A percentile compares a stretch with the other conserved stretches of the same genome.
Evolutionary conservation across 208 protist genomes (phyloP).

Genomic region (Naegleria lovaniensis): DNA sequence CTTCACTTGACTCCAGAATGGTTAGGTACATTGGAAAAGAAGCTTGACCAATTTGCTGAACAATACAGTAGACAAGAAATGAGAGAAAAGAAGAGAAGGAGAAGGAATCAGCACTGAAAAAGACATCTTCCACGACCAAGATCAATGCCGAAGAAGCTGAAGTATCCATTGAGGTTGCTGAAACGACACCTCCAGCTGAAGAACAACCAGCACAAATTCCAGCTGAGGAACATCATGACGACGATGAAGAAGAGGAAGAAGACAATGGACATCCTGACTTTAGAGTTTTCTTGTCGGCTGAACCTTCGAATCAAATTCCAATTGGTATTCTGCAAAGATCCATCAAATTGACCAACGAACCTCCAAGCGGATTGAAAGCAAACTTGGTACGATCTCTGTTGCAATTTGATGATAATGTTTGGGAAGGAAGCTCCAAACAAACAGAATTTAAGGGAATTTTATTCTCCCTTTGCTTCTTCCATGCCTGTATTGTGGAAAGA

Average conservation of each 20-base stretch:
- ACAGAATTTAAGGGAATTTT: slow-evolving; percentile 92
- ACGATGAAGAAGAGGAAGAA: slow-evolving; percentile 73
- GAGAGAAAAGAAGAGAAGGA: slow-evolving; percentile 72
- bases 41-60: slow-evolving; percentile 80
- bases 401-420: slow-evolving; percentile 90
- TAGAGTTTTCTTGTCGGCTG: slow-evolving; percentile 92
- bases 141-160: not conserved
- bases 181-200: not conserved
- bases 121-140: slow-evolving; percentile 16
- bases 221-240: not conserved
- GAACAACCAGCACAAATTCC: not conserved
- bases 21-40: slow-evolving; percentile 90
- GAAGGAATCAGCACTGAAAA: slow-evolving; percentile 49
- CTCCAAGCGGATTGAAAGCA: slow-evolving; percentile 86
- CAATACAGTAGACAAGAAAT: slow-evolving; percentile 78
- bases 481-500: slow-evolving; percentile 91
- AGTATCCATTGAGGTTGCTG: slow-evolving; percentile 2
- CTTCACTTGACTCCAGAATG: slow-evolving; percentile 90
- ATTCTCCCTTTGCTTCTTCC: slow-evolving; percentile 97
- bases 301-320: slow-evolving; percentile 89
- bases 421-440: slow-evolving; percentile 89
- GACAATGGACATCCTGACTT: slow-evolving; percentile 84
- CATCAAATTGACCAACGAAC: slow-evolving; percentile 90
- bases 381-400: slow-evolving; percentile 90
- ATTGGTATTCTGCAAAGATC: slow-evolving; percentile 92